Evolutionary conservation across 257 asterid species (phyloP).

Genomic region (Primulina tabacum): DNA sequence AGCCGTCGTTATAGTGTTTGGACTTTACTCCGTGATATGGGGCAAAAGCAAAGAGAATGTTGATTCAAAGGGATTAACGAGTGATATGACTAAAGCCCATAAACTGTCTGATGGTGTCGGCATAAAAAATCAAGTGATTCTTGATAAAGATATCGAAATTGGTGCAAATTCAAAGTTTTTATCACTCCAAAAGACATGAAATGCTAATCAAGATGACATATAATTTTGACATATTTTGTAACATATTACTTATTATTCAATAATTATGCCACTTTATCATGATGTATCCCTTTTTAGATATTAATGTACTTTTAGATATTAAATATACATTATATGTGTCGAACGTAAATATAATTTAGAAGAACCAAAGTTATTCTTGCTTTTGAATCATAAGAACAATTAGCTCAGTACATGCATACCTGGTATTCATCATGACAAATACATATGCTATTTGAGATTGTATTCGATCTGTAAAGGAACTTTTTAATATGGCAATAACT

Average conservation of each 20-base stretch:
- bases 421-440: too few species aligned
- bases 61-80: conserved; percentile 15
- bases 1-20: conserved; percentile 64
- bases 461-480: too few species aligned
- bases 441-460: too few species aligned
- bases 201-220: neutral
- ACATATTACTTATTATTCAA: neutral
- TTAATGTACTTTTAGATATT: too few species aligned
- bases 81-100: conserved; percentile 30
- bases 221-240: neutral
- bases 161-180: conserved; percentile 13
- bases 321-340: too few species aligned
- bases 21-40: conserved; percentile 86
- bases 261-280: too few species aligned
- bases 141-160: conserved; percentile 22
- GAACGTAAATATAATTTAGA: too few species aligned
- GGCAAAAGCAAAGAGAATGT: conserved; percentile 72
- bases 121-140: conserved; percentile 19
- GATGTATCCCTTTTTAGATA: too few species aligned
- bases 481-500: too few species aligned
- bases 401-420: too few species aligned
- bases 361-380: too few species aligned
- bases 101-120: conserved; percentile 36
- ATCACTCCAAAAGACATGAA: conserved; percentile 22
- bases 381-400: too few species aligned